Conservation (phyloP, 139 green algal genomes). For the Micractinium conductrix region DNA sequence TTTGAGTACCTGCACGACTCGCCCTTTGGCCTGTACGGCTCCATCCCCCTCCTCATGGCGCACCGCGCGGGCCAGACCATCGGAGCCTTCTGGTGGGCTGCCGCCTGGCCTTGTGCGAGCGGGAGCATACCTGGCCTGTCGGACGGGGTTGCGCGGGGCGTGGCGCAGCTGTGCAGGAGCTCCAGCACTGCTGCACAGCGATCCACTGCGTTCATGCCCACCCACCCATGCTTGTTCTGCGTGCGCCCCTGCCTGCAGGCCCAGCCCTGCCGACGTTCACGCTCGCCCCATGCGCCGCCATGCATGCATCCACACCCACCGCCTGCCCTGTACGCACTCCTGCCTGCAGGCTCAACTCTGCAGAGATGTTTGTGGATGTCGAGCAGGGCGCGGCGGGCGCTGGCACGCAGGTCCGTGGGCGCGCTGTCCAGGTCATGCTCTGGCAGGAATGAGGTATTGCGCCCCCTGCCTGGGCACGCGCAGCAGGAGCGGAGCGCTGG, state of each 20-base stretch:
- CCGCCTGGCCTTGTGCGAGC: neutral
- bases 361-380: constrained; percentile 99
- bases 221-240: no score
- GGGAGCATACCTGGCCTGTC: neutral
- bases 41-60: constrained; percentile 91
- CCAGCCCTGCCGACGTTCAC: no score
- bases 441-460: no score
- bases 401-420: no score
- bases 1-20: constrained; percentile 96
- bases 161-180: neutral
- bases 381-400: no score
- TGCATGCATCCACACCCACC: neutral
- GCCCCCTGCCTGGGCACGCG: no score
- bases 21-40: constrained; percentile 97
- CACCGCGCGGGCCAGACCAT: constrained; percentile 77
- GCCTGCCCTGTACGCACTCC: neutral
- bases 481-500: no score
- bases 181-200: neutral
- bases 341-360: constrained; percentile 87
- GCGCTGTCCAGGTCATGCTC: no score
- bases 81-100: constrained; percentile 88
- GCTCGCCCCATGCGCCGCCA: neutral
- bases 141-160: no score
- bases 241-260: no score
- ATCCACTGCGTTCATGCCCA: neutral